Evolutionary conservation across 495 filamentous ascomycete genomes (phyloP), one percentile per base, ranked within the genome.

Genomic region (Hamigera avellanea): DNA sequence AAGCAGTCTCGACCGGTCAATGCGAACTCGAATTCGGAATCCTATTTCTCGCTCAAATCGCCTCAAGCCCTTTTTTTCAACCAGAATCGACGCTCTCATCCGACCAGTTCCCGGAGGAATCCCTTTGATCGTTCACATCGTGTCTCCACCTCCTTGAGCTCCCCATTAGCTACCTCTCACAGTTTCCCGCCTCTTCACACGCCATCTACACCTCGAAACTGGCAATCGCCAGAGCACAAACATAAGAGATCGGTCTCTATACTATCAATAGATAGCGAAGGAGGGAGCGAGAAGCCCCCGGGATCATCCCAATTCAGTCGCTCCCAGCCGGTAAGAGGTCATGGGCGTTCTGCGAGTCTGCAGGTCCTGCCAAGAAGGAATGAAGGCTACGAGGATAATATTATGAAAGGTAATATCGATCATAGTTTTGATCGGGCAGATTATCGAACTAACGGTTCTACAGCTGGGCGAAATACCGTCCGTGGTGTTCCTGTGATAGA

Each of bases 221-320:
- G 54, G 45, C 56, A 55, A 12, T 44, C 53, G 3, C 34, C 46
- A 2, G 44, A 49, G 12, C 64, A 74, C 35, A 72, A 65, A 43
- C 80, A 84, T 52, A 73, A 78, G 41, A 61, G 89, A 52, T 95
- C 89, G 0, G 73, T 98, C 19, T 95, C 91, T n/a, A 96, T 98
- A 43, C 75, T 95, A 14, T 96, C 91, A 4, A 72, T 96, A 44
- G 84, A 84, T 33, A 76, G 78, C 36, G 73, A 81, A 36, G 55
- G 54, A 18, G 64, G 62, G 6, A 44, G 52, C 42, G 61, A 66
- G 15, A 57, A 69, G 56, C 55, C 63, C 48, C 57, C 65, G 12
- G 49, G 49, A 1, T 53, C 52, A 6, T 52, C 70, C n/a, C 66
- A 65, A 36, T 59, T 51, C 37, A 48, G 32, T 26, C 54, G 57